These are phyloP conservation scores for Wallacemonas rigidus DNA, from an alignment of 208 protist species.

Conservation along the genomic window DNA sequence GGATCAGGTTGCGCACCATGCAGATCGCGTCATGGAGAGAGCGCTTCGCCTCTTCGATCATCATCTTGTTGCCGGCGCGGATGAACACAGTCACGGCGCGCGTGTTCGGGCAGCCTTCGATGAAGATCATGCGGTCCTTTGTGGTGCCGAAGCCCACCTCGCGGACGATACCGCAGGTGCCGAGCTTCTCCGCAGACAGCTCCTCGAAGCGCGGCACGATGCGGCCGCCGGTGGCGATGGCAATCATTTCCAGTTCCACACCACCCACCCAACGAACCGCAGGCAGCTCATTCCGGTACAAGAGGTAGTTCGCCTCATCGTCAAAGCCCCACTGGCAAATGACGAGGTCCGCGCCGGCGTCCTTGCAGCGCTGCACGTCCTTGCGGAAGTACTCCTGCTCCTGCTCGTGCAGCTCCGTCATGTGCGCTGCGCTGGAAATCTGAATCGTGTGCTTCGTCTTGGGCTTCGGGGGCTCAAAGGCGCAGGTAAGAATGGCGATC, in stretches of 20 bases:
- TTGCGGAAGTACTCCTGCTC: constrained; percentile 99
- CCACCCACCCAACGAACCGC: constrained; percentile 99
- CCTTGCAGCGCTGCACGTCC: constrained; percentile 94
- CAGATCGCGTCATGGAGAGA: constrained; percentile 99
- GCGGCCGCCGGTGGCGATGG: constrained; percentile 99
- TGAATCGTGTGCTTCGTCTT: constrained; percentile 99
- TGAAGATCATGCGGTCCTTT: constrained; percentile 98
- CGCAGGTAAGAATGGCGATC: constrained; percentile 99
- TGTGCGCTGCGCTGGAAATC: constrained; percentile 95
- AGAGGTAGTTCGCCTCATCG: constrained; percentile 99
- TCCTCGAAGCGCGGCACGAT: constrained; percentile 99
- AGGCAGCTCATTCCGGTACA: constrained; percentile 98
- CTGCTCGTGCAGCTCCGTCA: constrained; percentile 94
- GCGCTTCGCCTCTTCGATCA: constrained; percentile 99
- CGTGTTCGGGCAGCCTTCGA: constrained; percentile 98
- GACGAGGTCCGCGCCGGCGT: constrained; percentile 97
- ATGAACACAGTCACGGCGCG: constrained; percentile 99
- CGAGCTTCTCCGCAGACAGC: constrained; percentile 97
- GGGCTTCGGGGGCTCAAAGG: constrained; percentile 99
- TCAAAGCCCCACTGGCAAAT: constrained; percentile 99
- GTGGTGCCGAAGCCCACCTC: constrained; percentile 97
- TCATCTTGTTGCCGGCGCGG: constrained; percentile 99
- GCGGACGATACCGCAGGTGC: constrained; percentile 85
- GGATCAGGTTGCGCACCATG: constrained; percentile 99
- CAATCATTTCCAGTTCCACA: constrained; percentile 99